Evolutionary conservation across 768 basidiomycete species (phyloP).

Genomic region (Nevesoporus exiguus): DNA sequence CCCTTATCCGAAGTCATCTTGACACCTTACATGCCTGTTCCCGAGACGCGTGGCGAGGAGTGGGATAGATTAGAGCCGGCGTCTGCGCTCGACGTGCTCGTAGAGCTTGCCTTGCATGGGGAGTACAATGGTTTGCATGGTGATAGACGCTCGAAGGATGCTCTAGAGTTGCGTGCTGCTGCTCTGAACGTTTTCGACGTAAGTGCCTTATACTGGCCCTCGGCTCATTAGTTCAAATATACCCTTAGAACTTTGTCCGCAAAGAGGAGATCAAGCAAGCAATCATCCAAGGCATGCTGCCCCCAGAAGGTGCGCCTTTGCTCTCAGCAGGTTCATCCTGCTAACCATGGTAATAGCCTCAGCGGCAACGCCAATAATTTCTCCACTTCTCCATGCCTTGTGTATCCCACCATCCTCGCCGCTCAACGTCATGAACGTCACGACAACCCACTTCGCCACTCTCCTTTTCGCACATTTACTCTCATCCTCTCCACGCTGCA

Average conservation of each 20-base stretch:
- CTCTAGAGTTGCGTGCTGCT: conserved; percentile 69
- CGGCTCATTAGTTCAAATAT: neutral
- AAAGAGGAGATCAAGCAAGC: conserved; percentile 68
- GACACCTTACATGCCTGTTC: conserved; percentile 72
- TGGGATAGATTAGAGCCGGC: conserved; percentile 85
- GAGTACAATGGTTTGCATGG: conserved; percentile 75
- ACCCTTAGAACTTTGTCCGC: conserved; percentile 64
- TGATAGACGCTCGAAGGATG: conserved; percentile 58
- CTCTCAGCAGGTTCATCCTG: neutral
- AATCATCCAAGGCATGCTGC: conserved; percentile 70
- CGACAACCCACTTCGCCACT: conserved; percentile 68
- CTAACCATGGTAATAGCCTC: conserved; percentile 14
- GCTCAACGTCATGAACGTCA: conserved; percentile 53
- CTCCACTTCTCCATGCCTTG: conserved; percentile 70
- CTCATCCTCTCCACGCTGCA: conserved; percentile 60
- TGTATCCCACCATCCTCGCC: conserved; percentile 58
- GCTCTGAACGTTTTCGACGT: conserved; percentile 87
- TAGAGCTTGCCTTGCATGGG: conserved; percentile 81
- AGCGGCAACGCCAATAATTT: conserved; percentile 45
- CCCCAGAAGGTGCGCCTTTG: conserved; percentile 43
- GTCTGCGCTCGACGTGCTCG: conserved; percentile 77
- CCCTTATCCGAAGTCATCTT: conserved; percentile 65
- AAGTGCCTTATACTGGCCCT: conserved; percentile 7
- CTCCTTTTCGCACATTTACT: conserved; percentile 81
- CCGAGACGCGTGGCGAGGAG: conserved; percentile 85